A percentile compares a stretch with the other conserved stretches of the same genome.
These are phyloP conservation scores for Cyberlindnera veronae DNA, from an alignment of 805 yeast species.

Conservation along the genomic window DNA sequence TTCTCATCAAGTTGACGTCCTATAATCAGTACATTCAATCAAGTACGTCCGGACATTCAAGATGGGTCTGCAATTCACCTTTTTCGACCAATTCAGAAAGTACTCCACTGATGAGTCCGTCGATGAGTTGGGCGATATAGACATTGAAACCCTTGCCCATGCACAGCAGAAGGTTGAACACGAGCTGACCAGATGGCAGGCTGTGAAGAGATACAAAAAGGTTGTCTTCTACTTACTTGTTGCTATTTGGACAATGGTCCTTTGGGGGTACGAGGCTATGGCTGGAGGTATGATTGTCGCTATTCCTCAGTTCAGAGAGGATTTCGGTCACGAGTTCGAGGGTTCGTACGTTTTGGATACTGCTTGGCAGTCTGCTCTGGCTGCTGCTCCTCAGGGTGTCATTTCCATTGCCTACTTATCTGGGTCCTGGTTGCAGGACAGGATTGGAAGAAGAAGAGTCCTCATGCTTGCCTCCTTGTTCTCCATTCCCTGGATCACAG, in stretches of 20 bases:
- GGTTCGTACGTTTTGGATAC: conserved; percentile 35
- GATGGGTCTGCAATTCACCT: conserved; percentile 9
- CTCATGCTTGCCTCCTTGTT: conserved; percentile 29
- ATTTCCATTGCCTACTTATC: conserved; percentile 28
- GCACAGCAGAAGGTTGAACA: conserved; percentile 17
- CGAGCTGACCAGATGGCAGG: conserved; percentile 23
- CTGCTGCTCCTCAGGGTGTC: conserved; percentile 29
- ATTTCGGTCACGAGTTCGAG: conserved; percentile 27
- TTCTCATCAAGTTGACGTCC: no score
- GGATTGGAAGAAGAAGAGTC: conserved; percentile 34
- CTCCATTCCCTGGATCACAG: conserved; percentile 33
- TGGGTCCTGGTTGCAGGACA: conserved; percentile 28
- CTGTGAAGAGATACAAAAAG: conserved; percentile 35
- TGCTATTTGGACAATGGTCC: conserved; percentile 35
- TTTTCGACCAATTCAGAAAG: conserved; percentile 2
- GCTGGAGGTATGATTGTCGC: conserved; percentile 36
- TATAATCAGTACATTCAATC: no score
- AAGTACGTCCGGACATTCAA: no score
- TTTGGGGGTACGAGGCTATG: conserved; percentile 42
- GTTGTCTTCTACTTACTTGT: conserved; percentile 39
- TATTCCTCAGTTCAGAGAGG: conserved; percentile 35
- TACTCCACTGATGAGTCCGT: conserved; percentile 3
- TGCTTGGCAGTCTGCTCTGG: conserved; percentile 41
- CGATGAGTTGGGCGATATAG: conserved; percentile 2
- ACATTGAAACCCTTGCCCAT: conserved; percentile 9